Base-by-base conservation (phyloP, 352 stramenopile genomes). In the Pythium scleroteichum region DNA sequence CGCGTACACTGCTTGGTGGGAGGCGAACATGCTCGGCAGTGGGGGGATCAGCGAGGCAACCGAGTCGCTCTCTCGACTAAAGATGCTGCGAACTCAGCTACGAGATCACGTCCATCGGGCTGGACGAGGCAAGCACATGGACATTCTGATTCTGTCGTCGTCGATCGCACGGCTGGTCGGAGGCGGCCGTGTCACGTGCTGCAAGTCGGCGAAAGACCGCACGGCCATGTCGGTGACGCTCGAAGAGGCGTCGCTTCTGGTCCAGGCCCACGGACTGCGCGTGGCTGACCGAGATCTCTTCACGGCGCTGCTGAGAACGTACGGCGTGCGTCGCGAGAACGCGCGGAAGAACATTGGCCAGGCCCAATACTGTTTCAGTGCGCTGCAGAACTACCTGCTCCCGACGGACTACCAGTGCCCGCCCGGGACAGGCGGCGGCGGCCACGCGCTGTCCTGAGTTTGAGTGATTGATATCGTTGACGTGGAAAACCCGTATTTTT, bases 171-270 rank as follows among this genome's bases (percentile, higher is more conserved):
- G 86, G 19, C 73, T 66, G 0, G 69, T 99, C 20, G 90, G 93
- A 22, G 95, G 94, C 26, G 94, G 93, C 2, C 87, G 91, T 40
- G 82, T 97, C 32, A 96, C 96, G 1, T 99, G 98, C 79, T 99
- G 96, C 76, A 99, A 99, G 69, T 97, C 83, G 46, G 96, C 95
- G 12, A 99, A 99, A 65, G 96, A 99, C 73, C 87, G 97, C 22
- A 99, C 97, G 20, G 93, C 94, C 24, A 99, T 99, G 97, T 96
- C 96, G 51, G 86, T 98, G 38, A 99, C 95, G 14, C 93, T 98
- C 23, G 97, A 98, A 68, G 79, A 94, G 65, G 83, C 83, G 0
- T 88, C 85, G 42, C 53, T 92, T 53, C 66, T 94, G 32, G 79
- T 81, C 45, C 55, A 66, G 3, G 77, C 68, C 1, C 81, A 93